Percentiles rank a stretch among this genome's conserved stretches.
phyloP scores from a whole-genome alignment of 371 early-diverging fungal genomes.

The Mortierella polycephala region DNA sequence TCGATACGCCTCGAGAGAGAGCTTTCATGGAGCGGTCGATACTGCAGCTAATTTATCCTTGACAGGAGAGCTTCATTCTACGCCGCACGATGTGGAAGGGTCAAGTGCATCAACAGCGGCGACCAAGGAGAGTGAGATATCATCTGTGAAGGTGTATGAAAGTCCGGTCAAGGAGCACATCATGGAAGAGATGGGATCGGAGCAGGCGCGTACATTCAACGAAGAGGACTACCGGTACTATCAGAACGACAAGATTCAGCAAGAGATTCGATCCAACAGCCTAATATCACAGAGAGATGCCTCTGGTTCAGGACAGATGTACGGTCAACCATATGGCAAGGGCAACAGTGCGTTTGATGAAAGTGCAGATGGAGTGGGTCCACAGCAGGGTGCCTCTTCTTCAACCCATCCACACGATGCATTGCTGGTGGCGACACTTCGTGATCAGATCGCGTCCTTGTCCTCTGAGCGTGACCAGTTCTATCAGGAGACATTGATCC shows the following conservation, averaged over 20 bases:
- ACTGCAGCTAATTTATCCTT: background rate
- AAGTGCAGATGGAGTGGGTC: conserved; percentile 4
- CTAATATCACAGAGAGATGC: conserved; percentile 4
- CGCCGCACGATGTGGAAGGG: background rate
- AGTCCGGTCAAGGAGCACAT: conserved; percentile 35
- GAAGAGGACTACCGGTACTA: conserved; percentile 35
- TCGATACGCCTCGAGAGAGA: conserved; percentile 25
- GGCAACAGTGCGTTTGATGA: conserved; percentile 26
- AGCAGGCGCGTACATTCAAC: conserved; percentile 26
- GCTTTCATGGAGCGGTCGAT: conserved; percentile 5
- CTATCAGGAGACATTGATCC: conserved; percentile 33
- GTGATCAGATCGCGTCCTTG: conserved; percentile 43
- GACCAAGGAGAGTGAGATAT: background rate
- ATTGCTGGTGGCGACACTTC: conserved; percentile 33
- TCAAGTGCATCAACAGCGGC: background rate
- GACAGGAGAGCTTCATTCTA: background rate
- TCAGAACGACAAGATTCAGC: conserved; percentile 21
- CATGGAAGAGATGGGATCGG: conserved; percentile 50
- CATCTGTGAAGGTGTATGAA: background rate
- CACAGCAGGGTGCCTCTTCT: conserved; percentile 8
- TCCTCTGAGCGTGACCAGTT: conserved; percentile 45
- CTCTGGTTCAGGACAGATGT: background rate
- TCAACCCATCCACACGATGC: conserved; percentile 10
- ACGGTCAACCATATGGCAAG: conserved; percentile 21
- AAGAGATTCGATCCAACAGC: conserved; percentile 3